Conservation (phyloP, 1,284 basidiomycete genomes). For the Rhodofomes roseus region DNA sequence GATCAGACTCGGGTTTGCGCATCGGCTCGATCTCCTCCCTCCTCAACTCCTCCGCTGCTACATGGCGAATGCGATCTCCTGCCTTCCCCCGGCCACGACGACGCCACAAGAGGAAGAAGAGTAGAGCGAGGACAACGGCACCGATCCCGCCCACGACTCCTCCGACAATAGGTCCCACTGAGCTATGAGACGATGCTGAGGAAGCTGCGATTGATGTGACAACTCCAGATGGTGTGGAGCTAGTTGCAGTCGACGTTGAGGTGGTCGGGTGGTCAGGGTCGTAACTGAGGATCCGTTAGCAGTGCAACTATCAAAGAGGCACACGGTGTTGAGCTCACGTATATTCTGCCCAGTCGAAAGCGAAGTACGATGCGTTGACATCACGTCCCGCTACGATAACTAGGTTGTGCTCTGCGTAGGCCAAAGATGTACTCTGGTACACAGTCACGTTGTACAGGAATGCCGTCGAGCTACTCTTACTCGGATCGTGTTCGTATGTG, state of each 20-base stretch:
- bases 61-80: not conserved
- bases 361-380: constrained; percentile 1
- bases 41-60: too few species aligned
- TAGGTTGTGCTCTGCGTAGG: constrained; percentile 25
- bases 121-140: not conserved
- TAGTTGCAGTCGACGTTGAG: not conserved
- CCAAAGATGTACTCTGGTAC: constrained; percentile 17
- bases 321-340: not conserved
- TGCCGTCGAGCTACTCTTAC: constrained; percentile 2
- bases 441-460: constrained; percentile 24
- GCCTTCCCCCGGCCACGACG: not conserved
- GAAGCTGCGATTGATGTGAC: not conserved
- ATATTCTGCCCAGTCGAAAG: not conserved
- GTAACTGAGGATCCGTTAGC: not conserved
- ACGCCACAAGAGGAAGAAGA: not conserved
- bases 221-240: not conserved
- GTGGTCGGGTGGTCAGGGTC: not conserved
- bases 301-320: not conserved
- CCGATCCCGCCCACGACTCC: not conserved
- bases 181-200: not conserved
- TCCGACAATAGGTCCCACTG: not conserved
- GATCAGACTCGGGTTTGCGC: not conserved
- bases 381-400: constrained; percentile 10
- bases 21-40: not conserved
- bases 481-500: constrained; percentile 18